Percentiles rank a stretch among this genome's conserved stretches.
Evolutionary conservation across 2,329 filamentous ascomycete species (phyloP).

Genomic region (Botrytis sinoallii): DNA sequence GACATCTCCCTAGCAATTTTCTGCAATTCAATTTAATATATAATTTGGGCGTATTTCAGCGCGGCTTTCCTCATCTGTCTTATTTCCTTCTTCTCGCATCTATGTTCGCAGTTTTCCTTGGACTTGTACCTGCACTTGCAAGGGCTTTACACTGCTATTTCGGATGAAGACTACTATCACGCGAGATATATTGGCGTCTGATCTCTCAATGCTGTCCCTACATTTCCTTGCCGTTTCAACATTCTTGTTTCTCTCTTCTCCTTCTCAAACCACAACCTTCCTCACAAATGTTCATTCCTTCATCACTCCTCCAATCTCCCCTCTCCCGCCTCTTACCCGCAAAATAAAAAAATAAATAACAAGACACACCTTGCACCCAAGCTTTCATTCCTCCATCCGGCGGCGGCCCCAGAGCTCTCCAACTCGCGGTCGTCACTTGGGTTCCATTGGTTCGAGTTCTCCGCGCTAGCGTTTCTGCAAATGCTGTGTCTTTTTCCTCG

Average conservation of each 20-base stretch:
- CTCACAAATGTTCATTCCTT: neutral
- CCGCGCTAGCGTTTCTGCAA: neutral
- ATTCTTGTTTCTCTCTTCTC: neutral
- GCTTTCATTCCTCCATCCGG: slow-evolving; percentile 35
- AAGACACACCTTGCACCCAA: slow-evolving; percentile 34
- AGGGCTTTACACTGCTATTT: too few species aligned
- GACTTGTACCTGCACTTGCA: neutral
- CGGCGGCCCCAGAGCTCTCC: slow-evolving; percentile 35
- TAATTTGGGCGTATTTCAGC: neutral
- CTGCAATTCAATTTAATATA: neutral
- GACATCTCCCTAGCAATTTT: neutral
- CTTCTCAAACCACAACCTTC: neutral
- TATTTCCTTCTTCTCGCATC: neutral
- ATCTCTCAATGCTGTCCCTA: neutral
- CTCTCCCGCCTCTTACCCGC: neutral
- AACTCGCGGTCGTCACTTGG: slow-evolving; percentile 31
- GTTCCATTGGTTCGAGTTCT: slow-evolving; percentile 20
- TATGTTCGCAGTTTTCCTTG: neutral
- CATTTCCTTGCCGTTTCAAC: neutral
- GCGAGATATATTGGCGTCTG: too few species aligned
- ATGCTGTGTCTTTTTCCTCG: slow-evolving; percentile 2
- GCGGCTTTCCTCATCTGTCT: neutral
- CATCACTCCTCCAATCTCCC: neutral
- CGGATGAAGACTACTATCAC: neutral
- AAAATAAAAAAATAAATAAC: neutral